Evolutionary conservation across 2,329 filamentous ascomycete genomes (phyloP).

Genomic region (Apiospora marii): DNA sequence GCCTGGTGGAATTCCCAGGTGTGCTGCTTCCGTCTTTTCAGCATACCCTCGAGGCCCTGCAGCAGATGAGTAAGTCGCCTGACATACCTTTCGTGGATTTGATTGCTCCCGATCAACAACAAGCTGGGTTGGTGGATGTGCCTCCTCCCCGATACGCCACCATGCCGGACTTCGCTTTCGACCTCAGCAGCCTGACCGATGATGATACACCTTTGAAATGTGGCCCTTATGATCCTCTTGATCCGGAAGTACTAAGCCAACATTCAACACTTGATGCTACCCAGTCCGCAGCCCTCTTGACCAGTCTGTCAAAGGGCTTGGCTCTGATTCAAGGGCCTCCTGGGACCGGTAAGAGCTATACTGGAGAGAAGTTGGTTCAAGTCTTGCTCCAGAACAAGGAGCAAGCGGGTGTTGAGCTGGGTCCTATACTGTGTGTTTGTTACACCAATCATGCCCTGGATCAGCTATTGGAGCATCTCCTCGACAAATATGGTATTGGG

Average conservation of each 20-base stretch:
- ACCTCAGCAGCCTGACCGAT: conserved; percentile 47
- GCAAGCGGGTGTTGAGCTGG: conserved; percentile 44
- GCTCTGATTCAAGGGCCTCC: conserved; percentile 75
- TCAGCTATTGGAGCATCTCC: conserved; percentile 66
- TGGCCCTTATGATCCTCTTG: conserved; percentile 30
- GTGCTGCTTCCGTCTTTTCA: conserved; percentile 65
- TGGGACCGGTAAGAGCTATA: conserved; percentile 73
- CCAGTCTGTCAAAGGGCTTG: conserved; percentile 59
- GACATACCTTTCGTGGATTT: conserved; percentile 59
- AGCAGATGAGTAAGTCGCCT: conserved; percentile 54
- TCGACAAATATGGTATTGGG: conserved; percentile 51
- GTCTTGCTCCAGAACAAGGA: conserved; percentile 55
- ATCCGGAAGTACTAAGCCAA: conserved; percentile 37
- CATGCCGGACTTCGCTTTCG: conserved; percentile 56
- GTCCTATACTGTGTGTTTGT: conserved; percentile 60
- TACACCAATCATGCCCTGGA: conserved; percentile 61
- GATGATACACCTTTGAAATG: conserved; percentile 35
- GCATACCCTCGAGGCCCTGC: conserved; percentile 63
- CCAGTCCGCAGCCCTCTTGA: conserved; percentile 59
- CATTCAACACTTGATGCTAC: conserved; percentile 59
- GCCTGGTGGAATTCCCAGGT: conserved; percentile 68
- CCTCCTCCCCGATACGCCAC: conserved; percentile 60
- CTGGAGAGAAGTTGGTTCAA: conserved; percentile 66
- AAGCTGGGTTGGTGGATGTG: conserved; percentile 38
- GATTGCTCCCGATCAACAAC: conserved; percentile 45